phyloP scores from a whole-genome alignment of 208 protist genomes.

The Novymonas esmeraldas region DNA sequence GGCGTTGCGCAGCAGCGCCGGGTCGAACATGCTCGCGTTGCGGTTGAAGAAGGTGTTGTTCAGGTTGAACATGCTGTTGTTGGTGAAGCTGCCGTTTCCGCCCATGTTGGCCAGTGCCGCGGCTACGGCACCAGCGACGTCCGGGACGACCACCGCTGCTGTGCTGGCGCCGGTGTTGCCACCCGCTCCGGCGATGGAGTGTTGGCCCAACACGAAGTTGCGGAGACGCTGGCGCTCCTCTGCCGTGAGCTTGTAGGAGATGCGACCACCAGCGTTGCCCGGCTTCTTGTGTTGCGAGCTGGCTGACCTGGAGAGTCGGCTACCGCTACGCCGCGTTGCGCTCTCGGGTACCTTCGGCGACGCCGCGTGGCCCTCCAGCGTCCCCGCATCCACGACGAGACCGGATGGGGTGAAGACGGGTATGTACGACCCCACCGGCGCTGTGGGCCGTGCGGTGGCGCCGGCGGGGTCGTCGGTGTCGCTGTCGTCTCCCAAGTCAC shows the following conservation, averaged over 20 bases:
- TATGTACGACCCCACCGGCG: not conserved
- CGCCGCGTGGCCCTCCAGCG: not conserved
- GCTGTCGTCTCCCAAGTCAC: not conserved
- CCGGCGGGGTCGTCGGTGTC: not conserved
- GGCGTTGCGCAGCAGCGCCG: conserved; percentile 22
- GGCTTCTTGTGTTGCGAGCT: conserved; percentile 1
- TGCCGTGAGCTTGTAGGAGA: conserved; percentile 27
- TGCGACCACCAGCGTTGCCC: conserved; percentile 6
- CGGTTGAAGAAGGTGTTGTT: conserved; percentile 10
- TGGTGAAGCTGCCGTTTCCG: conserved; percentile 1
- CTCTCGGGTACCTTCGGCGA: not conserved
- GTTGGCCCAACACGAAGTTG: conserved; percentile 21
- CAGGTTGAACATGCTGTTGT: conserved; percentile 31
- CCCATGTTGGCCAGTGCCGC: conserved; percentile 1
- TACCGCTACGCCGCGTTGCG: not conserved
- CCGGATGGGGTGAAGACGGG: conserved; percentile 9
- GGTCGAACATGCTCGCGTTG: conserved; percentile 26
- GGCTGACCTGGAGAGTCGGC: not conserved
- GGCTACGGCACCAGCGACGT: not conserved
- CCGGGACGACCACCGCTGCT: conserved; percentile 3
- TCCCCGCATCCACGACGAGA: conserved; percentile 1
- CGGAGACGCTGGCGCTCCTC: conserved; percentile 35
- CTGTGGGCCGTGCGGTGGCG: not conserved
- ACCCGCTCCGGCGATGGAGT: not conserved
- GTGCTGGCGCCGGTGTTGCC: conserved; percentile 7